Percentiles rank a stretch among this genome's conserved stretches.
Conservation (phyloP, 2,329 filamentous ascomycete species). For the Lithohypha guttulata region DNA sequence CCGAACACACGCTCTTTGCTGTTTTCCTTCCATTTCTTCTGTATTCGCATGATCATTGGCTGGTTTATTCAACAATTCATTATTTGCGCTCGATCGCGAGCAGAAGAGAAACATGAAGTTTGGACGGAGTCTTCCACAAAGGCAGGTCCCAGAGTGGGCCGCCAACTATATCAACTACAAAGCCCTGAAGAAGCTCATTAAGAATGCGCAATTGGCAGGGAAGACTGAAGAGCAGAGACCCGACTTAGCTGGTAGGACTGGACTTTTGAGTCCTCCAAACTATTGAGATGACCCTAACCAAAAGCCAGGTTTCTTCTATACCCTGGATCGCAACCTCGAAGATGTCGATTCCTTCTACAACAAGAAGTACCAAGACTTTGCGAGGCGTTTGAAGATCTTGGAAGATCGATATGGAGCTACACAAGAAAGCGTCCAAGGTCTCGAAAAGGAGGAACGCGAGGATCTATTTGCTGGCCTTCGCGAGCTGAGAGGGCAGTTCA, state of each 20-base stretch:
- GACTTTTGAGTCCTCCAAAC: slow-evolving; percentile 23
- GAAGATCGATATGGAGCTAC: slow-evolving; percentile 76
- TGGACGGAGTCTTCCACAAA: slow-evolving; percentile 38
- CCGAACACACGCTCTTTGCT: slow-evolving; percentile 4
- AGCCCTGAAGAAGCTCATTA: slow-evolving; percentile 82
- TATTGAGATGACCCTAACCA: slow-evolving; percentile 11
- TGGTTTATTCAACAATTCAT: too few species aligned
- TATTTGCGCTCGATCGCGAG: too few species aligned
- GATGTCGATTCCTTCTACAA: slow-evolving; percentile 96
- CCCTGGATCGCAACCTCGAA: slow-evolving; percentile 91
- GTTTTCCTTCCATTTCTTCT: too few species aligned
- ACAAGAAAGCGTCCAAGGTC: slow-evolving; percentile 55
- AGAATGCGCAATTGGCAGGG: slow-evolving; percentile 55
- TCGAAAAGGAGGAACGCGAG: slow-evolving; percentile 81
- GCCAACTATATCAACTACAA: slow-evolving; percentile 43
- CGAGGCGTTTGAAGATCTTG: slow-evolving; percentile 72
- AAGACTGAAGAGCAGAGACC: slow-evolving; percentile 62
- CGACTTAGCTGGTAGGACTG: slow-evolving; percentile 75
- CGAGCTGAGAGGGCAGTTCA: slow-evolving; percentile 73
- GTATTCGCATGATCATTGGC: too few species aligned
- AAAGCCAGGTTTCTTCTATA: slow-evolving; percentile 85
- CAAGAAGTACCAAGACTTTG: slow-evolving; percentile 79
- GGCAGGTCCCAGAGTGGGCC: slow-evolving; percentile 42
- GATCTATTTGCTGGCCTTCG: slow-evolving; percentile 84
- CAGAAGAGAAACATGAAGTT: slow-evolving; percentile 40